These are phyloP conservation scores for Coemansia nantahalensis DNA, from an alignment of 192 early-diverging fungal species.

Conservation along the genomic window DNA sequence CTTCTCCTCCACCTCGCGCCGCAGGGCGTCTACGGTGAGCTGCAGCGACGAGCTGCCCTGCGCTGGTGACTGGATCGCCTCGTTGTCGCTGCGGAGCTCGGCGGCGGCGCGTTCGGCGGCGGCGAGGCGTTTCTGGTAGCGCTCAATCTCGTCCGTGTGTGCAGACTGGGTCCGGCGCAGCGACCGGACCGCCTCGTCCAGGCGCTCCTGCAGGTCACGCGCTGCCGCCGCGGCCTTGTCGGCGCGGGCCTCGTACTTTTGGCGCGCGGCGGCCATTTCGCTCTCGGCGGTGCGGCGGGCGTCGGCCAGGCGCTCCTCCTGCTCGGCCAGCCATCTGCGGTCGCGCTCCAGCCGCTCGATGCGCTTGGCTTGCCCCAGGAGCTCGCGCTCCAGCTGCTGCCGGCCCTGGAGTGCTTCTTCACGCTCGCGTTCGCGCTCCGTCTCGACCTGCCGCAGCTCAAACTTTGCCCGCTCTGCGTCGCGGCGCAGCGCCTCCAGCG, in stretches of 20 bases:
- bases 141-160: conserved; percentile 7
- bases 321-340: conserved; percentile 57
- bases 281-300: conserved; percentile 53
- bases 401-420: conserved; percentile 22
- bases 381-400: conserved; percentile 21
- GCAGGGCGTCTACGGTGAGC: conserved; percentile 10
- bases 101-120: conserved; percentile 27
- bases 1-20: conserved; percentile 4
- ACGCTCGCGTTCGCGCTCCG: conserved; percentile 34
- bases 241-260: conserved; percentile 24
- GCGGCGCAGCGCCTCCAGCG: conserved; percentile 15
- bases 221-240: conserved; percentile 15
- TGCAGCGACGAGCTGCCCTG: conserved; percentile 9
- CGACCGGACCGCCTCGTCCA: conserved; percentile 7
- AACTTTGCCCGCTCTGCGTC: conserved; percentile 32
- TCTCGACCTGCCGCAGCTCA: conserved; percentile 33
- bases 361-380: conserved; percentile 41
- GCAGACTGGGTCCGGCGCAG: conserved; percentile 8
- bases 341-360: conserved; percentile 61
- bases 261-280: conserved; percentile 46
- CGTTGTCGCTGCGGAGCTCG: conserved; percentile 5
- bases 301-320: conserved; percentile 49
- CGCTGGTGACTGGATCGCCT: background rate
- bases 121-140: conserved; percentile 14
- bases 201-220: conserved; percentile 10